phyloP scores from a whole-genome alignment of 2,329 filamentous ascomycete species.

The Trichophyton mentagrophytes region DNA sequence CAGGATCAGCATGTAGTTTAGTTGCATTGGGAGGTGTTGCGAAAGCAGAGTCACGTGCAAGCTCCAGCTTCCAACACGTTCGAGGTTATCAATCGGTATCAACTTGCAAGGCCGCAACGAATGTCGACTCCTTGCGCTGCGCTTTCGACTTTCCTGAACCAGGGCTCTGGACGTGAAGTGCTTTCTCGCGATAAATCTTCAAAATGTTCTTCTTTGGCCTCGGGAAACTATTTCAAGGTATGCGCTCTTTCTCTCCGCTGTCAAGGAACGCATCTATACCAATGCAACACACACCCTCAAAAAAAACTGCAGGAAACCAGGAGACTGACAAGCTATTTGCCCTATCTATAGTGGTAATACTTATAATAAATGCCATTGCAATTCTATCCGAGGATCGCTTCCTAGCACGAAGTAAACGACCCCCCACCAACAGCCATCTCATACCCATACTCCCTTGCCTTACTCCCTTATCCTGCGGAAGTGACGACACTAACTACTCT shows the following conservation, averaged over 20 bases:
- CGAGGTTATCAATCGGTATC: too few species aligned
- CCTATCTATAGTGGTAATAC: constrained; percentile 51
- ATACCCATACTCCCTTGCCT: background rate
- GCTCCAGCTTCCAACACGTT: too few species aligned
- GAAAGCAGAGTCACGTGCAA: too few species aligned
- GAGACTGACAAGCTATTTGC: background rate
- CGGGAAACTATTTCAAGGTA: constrained; percentile 63
- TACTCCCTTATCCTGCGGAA: too few species aligned
- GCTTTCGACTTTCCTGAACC: background rate
- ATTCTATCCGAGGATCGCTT: constrained; percentile 92
- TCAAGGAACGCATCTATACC: background rate
- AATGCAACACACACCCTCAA: constrained; percentile 12
- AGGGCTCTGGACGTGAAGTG: background rate
- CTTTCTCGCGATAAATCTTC: constrained; percentile 14
- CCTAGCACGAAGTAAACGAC: constrained; percentile 56
- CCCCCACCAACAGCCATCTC: background rate
- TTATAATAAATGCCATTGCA: constrained; percentile 86
- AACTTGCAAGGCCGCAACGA: too few species aligned
- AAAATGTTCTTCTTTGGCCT: constrained; percentile 59
- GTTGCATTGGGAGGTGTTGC: too few species aligned
- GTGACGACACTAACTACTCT: background rate
- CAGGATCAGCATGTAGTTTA: too few species aligned
- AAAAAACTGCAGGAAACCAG: background rate
- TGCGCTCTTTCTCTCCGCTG: constrained; percentile 7
- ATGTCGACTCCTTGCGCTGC: background rate